These are phyloP conservation scores for Przewalskia tangutica DNA, from an alignment of 257 asterid genomes.

Conservation along the genomic window DNA sequence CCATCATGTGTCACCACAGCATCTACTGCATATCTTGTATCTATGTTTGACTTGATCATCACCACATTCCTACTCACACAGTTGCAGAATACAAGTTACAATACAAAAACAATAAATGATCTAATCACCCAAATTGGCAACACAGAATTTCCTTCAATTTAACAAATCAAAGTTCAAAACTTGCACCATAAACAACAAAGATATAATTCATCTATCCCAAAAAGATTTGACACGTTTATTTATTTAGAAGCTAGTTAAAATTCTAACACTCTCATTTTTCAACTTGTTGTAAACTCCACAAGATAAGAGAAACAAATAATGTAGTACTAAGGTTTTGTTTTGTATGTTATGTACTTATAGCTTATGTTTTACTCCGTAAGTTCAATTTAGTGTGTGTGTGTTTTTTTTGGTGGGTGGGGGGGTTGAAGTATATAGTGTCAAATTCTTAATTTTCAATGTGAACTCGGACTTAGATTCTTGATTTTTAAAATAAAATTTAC, in stretches of 20 bases:
- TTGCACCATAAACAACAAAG: background rate
- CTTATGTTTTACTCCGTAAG: too few species aligned
- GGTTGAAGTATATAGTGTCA: background rate
- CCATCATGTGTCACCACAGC: conserved; percentile 82
- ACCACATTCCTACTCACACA: conserved; percentile 40
- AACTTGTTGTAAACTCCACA: too few species aligned
- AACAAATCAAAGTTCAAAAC: background rate
- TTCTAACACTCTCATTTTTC: too few species aligned
- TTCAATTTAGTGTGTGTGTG: too few species aligned
- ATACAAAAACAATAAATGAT: background rate
- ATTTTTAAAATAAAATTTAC: too few species aligned
- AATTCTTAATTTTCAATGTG: background rate
- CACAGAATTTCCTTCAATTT: background rate
- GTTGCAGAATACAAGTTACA: background rate
- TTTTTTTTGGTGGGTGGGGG: too few species aligned
- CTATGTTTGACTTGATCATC: conserved; percentile 74
- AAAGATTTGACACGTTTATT: background rate
- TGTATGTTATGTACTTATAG: too few species aligned
- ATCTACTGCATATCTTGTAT: conserved; percentile 58
- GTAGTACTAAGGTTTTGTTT: too few species aligned
- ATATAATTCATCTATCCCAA: background rate
- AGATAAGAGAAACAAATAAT: too few species aligned
- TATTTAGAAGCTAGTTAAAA: too few species aligned
- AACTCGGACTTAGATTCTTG: too few species aligned
- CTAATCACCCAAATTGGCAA: background rate